phyloP scores from a whole-genome alignment of 306 rosid species.

The Casuarina cunninghamiana region DNA sequence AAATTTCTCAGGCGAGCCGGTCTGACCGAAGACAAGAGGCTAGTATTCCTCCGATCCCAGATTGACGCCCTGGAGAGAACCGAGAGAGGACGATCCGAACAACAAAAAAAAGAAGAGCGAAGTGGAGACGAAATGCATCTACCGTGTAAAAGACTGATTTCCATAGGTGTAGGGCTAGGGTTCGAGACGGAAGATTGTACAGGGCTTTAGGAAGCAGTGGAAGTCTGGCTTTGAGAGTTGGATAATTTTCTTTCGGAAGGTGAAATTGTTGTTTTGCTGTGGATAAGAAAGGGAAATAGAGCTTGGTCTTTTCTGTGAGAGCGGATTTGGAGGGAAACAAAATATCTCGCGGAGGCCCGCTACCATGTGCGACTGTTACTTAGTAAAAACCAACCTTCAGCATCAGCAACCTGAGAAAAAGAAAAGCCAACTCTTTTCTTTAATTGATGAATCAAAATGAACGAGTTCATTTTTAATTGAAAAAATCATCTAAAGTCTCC shows the following conservation, averaged over 20 bases:
- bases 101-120: conserved; percentile 29
- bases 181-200: conserved; percentile 13
- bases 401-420: no score
- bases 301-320: not conserved
- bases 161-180: conserved; percentile 44
- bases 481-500: no score
- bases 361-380: no score
- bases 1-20: conserved; percentile 28
- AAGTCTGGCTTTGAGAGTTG: not conserved
- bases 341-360: not conserved
- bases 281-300: not conserved
- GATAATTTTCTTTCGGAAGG: not conserved
- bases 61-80: conserved; percentile 33
- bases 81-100: conserved; percentile 37
- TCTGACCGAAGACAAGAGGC: conserved; percentile 15
- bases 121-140: conserved; percentile 46
- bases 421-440: no score
- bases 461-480: no score
- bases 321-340: not conserved
- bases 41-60: conserved; percentile 23
- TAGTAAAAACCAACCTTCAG: no score
- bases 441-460: no score
- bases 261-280: not conserved
- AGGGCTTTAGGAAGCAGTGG: not conserved
- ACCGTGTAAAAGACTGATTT: conserved; percentile 42